phyloP scores from a whole-genome alignment of 2,329 filamentous ascomycete genomes.

The Cytospora piceicola region DNA sequence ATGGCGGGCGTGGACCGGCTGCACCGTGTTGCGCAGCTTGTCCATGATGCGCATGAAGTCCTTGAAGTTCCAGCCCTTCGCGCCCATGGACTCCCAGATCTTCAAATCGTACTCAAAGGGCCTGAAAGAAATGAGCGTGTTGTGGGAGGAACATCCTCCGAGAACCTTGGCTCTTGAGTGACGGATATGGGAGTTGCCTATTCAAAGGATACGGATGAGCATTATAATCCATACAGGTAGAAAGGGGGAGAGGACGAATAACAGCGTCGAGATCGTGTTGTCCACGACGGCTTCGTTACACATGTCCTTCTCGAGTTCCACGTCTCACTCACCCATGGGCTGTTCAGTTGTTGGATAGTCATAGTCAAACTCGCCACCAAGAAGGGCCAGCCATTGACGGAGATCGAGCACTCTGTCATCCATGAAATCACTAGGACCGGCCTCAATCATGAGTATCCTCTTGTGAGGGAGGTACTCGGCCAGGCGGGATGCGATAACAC shows the following conservation, averaged over 20 bases:
- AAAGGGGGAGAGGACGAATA: neutral
- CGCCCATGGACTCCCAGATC: conserved; percentile 81
- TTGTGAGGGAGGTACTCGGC: conserved; percentile 83
- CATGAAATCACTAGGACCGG: conserved; percentile 85
- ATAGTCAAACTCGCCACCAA: conserved; percentile 88
- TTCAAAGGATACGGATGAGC: conserved; percentile 28
- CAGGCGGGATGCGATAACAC: conserved; percentile 79
- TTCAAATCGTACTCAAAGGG: conserved; percentile 88
- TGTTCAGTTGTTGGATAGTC: conserved; percentile 90
- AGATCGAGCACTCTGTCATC: conserved; percentile 85
- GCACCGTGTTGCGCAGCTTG: conserved; percentile 86
- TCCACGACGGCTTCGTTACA: neutral
- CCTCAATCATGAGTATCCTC: conserved; percentile 82
- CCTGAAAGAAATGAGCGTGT: conserved; percentile 90
- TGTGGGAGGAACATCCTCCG: conserved; percentile 91
- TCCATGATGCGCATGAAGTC: conserved; percentile 81
- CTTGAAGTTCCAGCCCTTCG: conserved; percentile 84
- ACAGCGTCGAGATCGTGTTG: neutral
- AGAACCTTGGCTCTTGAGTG: conserved; percentile 92
- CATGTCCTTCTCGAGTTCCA: neutral
- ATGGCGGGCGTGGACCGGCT: conserved; percentile 83
- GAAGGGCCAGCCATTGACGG: conserved; percentile 82
- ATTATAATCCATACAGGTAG: conserved; percentile 4
- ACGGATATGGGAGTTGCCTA: conserved; percentile 87
- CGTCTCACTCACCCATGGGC: conserved; percentile 64